Conservation (phyloP, 352 stramenopile species). For the Heterotrichella gracilis region DNA sequence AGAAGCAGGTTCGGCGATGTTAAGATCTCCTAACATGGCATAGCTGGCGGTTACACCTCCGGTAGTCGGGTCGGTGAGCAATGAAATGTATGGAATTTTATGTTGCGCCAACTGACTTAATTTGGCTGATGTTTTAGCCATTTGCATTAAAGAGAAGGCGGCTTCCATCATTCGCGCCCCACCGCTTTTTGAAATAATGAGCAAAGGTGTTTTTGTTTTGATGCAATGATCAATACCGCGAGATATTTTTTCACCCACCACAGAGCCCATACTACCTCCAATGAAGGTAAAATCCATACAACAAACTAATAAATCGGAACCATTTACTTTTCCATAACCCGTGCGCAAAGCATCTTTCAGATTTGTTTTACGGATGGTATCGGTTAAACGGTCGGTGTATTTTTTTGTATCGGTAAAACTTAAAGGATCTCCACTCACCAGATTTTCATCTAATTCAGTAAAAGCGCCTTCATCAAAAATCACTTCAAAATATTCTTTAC, state of each 20-base stretch:
- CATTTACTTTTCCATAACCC: not conserved
- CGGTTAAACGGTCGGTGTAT: not conserved
- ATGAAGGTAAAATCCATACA: not conserved
- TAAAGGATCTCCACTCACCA: not conserved
- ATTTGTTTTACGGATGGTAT: not conserved
- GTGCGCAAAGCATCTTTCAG: not conserved
- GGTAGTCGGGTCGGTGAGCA: not conserved
- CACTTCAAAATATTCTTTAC: not conserved
- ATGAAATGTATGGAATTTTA: not conserved
- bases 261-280: not conserved
- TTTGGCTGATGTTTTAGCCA: not conserved
- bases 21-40: not conserved
- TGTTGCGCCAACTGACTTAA: not conserved
- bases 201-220: not conserved
- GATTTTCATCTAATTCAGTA: not conserved
- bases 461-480: not conserved
- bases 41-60: not conserved
- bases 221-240: not conserved
- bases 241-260: not conserved
- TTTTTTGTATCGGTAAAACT: not conserved
- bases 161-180: not conserved
- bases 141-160: not conserved
- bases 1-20: not conserved
- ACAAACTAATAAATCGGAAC: not conserved
- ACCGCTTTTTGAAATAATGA: not conserved